Percentiles rank a stretch among this genome's conserved stretches.
Conservation (phyloP, 1,284 basidiomycete species). For the Boletus subluridellus region DNA sequence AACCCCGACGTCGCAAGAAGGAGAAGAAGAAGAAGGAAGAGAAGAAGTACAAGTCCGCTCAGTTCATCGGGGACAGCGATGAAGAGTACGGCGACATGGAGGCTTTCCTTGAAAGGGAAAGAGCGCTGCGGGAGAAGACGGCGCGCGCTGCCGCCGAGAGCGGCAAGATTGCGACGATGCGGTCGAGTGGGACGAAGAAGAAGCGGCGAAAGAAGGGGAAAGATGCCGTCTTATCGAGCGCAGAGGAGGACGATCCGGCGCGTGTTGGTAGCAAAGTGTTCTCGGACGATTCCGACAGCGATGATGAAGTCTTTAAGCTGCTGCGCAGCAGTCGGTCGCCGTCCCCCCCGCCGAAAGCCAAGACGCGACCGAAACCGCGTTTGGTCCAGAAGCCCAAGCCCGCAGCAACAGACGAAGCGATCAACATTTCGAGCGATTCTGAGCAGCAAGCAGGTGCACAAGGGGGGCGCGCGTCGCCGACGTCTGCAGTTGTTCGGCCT, state of each 20-base stretch:
- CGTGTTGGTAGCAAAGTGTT: not conserved
- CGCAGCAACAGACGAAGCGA: constrained; percentile 4
- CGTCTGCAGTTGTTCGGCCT: constrained; percentile 9
- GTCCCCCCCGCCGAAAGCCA: constrained; percentile 14
- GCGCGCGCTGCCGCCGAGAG: constrained; percentile 46
- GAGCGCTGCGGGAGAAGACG: constrained; percentile 48
- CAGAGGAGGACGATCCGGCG: constrained; percentile 8
- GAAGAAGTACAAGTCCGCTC: constrained; percentile 78
- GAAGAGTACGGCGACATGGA: constrained; percentile 73
- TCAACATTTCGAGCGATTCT: constrained; percentile 28
- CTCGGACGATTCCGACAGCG: constrained; percentile 20
- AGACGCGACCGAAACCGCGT: constrained; percentile 31
- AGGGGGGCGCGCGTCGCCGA: not conserved
- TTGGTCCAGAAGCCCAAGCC: constrained; percentile 20
- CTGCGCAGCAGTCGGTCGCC: constrained; percentile 30
- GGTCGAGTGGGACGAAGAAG: constrained; percentile 66
- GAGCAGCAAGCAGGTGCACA: constrained; percentile 10
- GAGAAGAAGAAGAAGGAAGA: constrained; percentile 67
- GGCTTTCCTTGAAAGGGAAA: constrained; percentile 76
- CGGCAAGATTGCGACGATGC: constrained; percentile 55
- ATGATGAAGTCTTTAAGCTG: constrained; percentile 24
- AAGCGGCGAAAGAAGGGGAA: constrained; percentile 49
- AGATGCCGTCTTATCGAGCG: constrained; percentile 7
- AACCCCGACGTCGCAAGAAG: constrained; percentile 45
- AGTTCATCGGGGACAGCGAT: constrained; percentile 89